Conservation (phyloP, 768 basidiomycete genomes). For the Dendrothele bispora region DNA sequence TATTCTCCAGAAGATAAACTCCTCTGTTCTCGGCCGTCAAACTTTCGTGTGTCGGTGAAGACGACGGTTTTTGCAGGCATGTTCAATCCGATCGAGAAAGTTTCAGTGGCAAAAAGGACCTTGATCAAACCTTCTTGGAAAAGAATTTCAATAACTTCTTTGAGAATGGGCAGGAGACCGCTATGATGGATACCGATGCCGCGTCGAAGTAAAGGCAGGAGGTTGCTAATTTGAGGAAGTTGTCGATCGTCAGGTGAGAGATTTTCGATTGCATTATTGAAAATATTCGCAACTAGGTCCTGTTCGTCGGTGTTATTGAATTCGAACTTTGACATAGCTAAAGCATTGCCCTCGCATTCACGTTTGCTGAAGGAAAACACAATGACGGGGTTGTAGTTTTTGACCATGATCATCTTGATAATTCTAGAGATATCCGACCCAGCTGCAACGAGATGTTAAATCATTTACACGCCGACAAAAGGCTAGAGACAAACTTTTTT, state of each 20-base stretch:
- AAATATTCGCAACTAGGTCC: conserved; percentile 81
- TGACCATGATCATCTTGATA: conserved; percentile 96
- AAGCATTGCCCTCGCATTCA: conserved; percentile 92
- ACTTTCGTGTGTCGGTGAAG: conserved; percentile 93
- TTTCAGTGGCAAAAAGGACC: conserved; percentile 97
- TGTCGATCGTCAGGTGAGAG: conserved; percentile 84
- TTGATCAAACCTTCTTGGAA: conserved; percentile 99
- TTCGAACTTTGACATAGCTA: conserved; percentile 92
- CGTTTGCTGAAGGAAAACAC: conserved; percentile 98
- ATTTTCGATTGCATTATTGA: conserved; percentile 91
- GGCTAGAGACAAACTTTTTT: conserved; percentile 63
- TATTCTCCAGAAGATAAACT: conserved; percentile 95
- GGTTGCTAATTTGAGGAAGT: conserved; percentile 90
- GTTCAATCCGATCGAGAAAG: conserved; percentile 96
- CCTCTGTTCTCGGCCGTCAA: conserved; percentile 93
- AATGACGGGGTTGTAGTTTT: conserved; percentile 97
- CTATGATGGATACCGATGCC: conserved; percentile 99
- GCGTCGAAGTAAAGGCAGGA: conserved; percentile 89
- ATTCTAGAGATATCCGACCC: conserved; percentile 96
- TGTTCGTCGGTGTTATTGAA: conserved; percentile 94
- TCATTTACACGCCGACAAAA: not conserved
- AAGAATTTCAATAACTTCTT: conserved; percentile 98
- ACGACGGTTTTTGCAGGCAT: conserved; percentile 99
- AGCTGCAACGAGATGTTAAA: conserved; percentile 42
- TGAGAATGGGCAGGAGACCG: conserved; percentile 93